phyloP scores from a whole-genome alignment of 2,329 filamentous ascomycete species.

The Aspergillus brasiliensis region DNA sequence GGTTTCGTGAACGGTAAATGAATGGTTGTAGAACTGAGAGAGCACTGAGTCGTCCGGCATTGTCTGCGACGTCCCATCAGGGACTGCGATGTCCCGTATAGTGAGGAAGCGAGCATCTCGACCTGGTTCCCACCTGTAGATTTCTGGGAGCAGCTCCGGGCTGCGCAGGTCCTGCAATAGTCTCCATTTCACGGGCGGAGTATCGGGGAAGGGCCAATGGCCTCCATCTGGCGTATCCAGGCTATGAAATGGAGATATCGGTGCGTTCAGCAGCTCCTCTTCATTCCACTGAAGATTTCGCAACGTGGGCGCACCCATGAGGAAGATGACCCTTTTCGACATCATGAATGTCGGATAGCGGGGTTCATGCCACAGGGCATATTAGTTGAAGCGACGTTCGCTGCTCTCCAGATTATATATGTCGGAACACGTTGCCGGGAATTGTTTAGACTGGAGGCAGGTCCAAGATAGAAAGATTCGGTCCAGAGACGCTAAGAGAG shows the following conservation, averaged over 20 bases:
- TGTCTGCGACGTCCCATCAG: slow-evolving; percentile 12
- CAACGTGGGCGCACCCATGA: slow-evolving; percentile 64
- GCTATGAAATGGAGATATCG: slow-evolving; percentile 39
- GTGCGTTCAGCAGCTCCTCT: slow-evolving; percentile 52
- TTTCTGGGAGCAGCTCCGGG: not conserved
- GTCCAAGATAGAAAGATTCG: not conserved
- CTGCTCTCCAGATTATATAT: not conserved
- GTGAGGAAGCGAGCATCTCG: slow-evolving; percentile 33
- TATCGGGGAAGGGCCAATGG: slow-evolving; percentile 12
- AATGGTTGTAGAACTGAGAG: slow-evolving; percentile 75
- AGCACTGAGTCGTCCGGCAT: slow-evolving; percentile 42
- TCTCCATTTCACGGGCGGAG: slow-evolving; percentile 32
- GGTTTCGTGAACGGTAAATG: slow-evolving; percentile 69
- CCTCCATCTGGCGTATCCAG: slow-evolving; percentile 10
- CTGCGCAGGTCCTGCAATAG: slow-evolving; percentile 24
- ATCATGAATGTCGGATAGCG: slow-evolving; percentile 20
- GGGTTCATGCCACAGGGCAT: slow-evolving; percentile 7
- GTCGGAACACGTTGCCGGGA: not conserved
- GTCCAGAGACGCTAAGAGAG: not conserved
- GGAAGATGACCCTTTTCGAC: slow-evolving; percentile 47
- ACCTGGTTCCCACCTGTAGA: slow-evolving; percentile 2
- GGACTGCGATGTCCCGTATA: slow-evolving; percentile 30
- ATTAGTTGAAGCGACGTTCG: not conserved
- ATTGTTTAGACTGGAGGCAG: not conserved
- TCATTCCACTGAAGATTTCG: slow-evolving; percentile 58